A percentile compares a stretch with the other conserved stretches of the same genome.
phyloP scores from a whole-genome alignment of 306 rosid genomes.

The Sechiopsis laciniata region DNA sequence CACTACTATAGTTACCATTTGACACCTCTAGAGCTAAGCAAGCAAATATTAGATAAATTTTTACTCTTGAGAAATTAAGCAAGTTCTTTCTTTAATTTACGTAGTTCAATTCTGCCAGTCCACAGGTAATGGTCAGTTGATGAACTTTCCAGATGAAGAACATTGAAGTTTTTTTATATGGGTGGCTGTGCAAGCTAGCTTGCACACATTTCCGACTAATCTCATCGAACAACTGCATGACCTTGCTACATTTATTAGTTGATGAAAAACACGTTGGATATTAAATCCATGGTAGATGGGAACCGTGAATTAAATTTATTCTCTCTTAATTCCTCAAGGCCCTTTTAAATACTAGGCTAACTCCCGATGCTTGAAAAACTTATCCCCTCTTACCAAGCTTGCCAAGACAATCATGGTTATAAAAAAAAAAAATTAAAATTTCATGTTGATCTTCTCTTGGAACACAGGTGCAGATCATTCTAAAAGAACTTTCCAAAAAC shows the following conservation, averaged over 20 bases:
- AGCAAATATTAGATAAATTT: background rate
- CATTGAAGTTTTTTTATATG: background rate
- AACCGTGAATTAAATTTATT: no score
- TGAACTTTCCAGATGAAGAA: background rate
- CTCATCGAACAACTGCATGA: no score
- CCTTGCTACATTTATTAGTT: no score
- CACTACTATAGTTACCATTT: background rate
- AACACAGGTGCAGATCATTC: background rate
- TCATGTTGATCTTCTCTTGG: constrained; percentile 7
- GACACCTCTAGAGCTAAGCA: background rate
- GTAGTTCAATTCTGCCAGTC: background rate
- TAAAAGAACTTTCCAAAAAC: background rate
- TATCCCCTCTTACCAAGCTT: no score
- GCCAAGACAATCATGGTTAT: no score
- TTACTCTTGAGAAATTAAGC: background rate
- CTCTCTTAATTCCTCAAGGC: no score
- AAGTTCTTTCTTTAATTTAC: background rate
- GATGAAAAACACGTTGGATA: no score
- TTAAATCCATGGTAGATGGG: no score
- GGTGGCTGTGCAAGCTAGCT: no score
- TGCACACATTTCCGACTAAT: no score
- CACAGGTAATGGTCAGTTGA: background rate
- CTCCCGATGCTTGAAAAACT: no score
- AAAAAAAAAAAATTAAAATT: background rate
- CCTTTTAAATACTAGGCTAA: no score